phyloP scores from a whole-genome alignment of 192 early-diverging fungal genomes.

The Podila clonocystis region DNA sequence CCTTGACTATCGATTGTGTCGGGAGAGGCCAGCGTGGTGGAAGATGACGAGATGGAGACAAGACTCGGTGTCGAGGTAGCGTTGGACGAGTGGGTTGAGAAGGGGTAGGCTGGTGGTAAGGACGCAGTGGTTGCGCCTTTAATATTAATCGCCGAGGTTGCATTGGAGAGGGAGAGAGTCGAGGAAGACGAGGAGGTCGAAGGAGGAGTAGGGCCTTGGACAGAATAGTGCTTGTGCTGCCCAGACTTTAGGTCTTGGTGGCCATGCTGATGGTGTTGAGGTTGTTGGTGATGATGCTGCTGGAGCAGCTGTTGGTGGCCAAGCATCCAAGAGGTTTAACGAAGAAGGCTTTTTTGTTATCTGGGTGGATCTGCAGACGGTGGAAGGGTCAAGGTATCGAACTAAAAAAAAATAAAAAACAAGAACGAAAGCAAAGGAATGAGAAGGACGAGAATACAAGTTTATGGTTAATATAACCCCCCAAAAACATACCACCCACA shows the following conservation, averaged over 20 bases:
- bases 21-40: conserved; percentile 13
- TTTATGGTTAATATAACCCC: too few species aligned
- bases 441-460: too few species aligned
- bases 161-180: conserved; percentile 8
- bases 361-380: not conserved
- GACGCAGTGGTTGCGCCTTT: conserved; percentile 17
- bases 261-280: conserved; percentile 5
- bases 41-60: conserved; percentile 22
- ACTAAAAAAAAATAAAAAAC: too few species aligned
- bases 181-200: conserved; percentile 19
- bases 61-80: conserved; percentile 23
- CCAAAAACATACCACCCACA: too few species aligned
- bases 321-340: conserved; percentile 27
- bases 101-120: conserved; percentile 44
- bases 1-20: conserved; percentile 20
- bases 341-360: not conserved
- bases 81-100: conserved; percentile 18
- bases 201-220: conserved; percentile 8
- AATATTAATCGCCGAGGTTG: conserved; percentile 15
- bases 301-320: conserved; percentile 51
- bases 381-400: not conserved
- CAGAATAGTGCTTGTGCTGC: conserved; percentile 12
- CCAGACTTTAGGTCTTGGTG: conserved; percentile 5
- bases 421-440: too few species aligned
- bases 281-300: conserved; percentile 39